Conservation (phyloP, 2,329 filamentous ascomycete genomes). For the Colletotrichum tanaceti region DNA sequence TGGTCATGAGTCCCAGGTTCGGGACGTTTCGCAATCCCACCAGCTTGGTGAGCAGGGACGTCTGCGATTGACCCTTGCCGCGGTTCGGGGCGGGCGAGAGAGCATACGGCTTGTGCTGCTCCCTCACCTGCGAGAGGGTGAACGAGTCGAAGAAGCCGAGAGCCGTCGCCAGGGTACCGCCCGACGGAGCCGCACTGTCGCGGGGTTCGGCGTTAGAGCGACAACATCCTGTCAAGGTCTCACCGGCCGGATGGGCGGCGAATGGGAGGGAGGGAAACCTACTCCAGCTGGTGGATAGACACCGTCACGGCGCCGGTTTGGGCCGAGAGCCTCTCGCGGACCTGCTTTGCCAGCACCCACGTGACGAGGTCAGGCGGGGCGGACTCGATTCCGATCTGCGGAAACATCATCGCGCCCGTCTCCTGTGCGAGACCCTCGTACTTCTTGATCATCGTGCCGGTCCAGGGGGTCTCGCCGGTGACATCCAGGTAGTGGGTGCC, state of each 20-base stretch:
- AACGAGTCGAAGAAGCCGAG: slow-evolving; percentile 69
- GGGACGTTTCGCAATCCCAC: slow-evolving; percentile 63
- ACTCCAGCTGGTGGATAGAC: slow-evolving; percentile 58
- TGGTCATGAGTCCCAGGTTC: slow-evolving; percentile 66
- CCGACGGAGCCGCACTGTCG: slow-evolving; percentile 63
- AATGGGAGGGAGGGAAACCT: slow-evolving; percentile 39
- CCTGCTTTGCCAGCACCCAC: slow-evolving; percentile 62
- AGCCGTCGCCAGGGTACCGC: slow-evolving; percentile 76
- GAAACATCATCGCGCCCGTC: slow-evolving; percentile 69
- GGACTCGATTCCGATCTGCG: slow-evolving; percentile 72
- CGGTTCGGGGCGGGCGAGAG: slow-evolving; percentile 66
- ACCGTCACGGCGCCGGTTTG: slow-evolving; percentile 66
- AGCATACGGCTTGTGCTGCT: slow-evolving; percentile 62
- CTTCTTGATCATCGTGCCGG: slow-evolving; percentile 69
- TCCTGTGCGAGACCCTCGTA: slow-evolving; percentile 65
- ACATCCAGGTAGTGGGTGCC: slow-evolving; percentile 75
- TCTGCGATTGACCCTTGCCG: slow-evolving; percentile 44
- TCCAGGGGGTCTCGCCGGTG: slow-evolving; percentile 70
- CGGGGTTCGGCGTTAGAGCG: slow-evolving; percentile 31
- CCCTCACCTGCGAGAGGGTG: slow-evolving; percentile 59
- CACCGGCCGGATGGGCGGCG: neutral
- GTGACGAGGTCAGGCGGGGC: slow-evolving; percentile 70
- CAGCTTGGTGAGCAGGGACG: slow-evolving; percentile 58
- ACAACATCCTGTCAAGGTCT: slow-evolving; percentile 15
- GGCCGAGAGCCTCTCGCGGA: slow-evolving; percentile 62